Base-by-base conservation (phyloP, 2,329 filamentous ascomycete genomes). In the Xylariomycetidae sp. region DNA sequence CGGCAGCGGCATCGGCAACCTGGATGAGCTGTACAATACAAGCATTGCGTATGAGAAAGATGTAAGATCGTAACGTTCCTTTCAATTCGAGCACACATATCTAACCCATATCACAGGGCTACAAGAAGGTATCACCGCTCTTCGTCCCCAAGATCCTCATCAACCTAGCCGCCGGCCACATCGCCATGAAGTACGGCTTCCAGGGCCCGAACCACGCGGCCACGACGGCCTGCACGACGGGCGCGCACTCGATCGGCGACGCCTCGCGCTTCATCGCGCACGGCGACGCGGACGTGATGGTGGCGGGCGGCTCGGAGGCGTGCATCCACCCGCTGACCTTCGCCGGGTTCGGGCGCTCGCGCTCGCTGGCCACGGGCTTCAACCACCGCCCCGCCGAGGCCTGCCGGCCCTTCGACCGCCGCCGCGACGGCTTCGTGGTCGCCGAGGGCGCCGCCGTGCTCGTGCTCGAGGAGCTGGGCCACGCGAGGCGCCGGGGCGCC, bases 241-340 rank as follows among this genome's bases (percentile, higher is more conserved):
- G 92, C 9, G 86, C 90, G 1, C 92, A 98, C 63, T 88, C 89
- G 2, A 81, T 98, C 31, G 92, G 90, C 13, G 92, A 98, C 57
- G 92, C 92, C 5, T 81, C 85, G n/a, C 79, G 90, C 13, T 86
- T 95, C 56, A 90, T 98, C 41, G 76, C 82, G n/a, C 81, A 80
- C 52, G 89, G 88, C 6, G 90, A 96, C 56, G 90, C 90, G 28
- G 75, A 95, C 57, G 82, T 96, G 34, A 96, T 98, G 88, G 64
- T 98, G 7, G 88, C 92, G n/a, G 92, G 92, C 25, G 90, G 90
- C 18, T 79, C 90, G 7, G 92, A 98, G 60, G 88, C 90, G 0
- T 98, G 92, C 57, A 90, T 98, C 35, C 90, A 98, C 54, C 92
- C 92, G 8, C 70, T 98, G 26, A 85, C 90, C 2, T 83, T 96